These are phyloP conservation scores for Neurospora sp. DNA, from an alignment of 495 filamentous ascomycete species.

Conservation along the genomic window DNA sequence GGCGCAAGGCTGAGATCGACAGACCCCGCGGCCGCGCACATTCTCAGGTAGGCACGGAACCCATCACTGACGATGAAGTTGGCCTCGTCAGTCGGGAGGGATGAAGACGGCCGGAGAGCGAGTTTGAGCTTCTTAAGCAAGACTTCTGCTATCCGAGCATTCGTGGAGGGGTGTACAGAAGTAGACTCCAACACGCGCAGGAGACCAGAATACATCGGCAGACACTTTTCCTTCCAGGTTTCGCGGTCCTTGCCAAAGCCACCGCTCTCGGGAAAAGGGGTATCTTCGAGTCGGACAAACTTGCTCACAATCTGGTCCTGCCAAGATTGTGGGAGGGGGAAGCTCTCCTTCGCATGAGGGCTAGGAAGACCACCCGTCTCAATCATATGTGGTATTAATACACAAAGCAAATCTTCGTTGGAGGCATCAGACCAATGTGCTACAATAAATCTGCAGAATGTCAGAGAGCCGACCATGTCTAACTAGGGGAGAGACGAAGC, in stretches of 20 bases:
- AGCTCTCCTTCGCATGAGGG: conserved; percentile 41
- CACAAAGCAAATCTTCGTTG: conserved; percentile 57
- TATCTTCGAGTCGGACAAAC: conserved; percentile 46
- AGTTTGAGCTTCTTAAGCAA: conserved; percentile 47
- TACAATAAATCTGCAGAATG: conserved; percentile 49
- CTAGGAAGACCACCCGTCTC: conserved; percentile 40
- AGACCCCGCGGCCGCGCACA: conserved; percentile 37
- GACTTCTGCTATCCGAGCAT: conserved; percentile 43
- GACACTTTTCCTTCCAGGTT: conserved; percentile 44
- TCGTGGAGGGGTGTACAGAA: conserved; percentile 43
- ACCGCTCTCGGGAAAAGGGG: conserved; percentile 46
- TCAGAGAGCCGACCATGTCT: conserved; percentile 17
- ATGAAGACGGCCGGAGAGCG: conserved; percentile 43
- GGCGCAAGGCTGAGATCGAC: conserved; percentile 46
- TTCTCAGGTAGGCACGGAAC: conserved; percentile 43
- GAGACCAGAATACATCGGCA: conserved; percentile 46
- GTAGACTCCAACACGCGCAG: conserved; percentile 39
- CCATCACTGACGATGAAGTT: conserved; percentile 48
- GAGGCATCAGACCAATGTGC: conserved; percentile 55
- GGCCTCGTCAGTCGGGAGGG: conserved; percentile 44
- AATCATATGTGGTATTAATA: conserved; percentile 59
- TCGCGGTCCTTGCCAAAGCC: conserved; percentile 40
- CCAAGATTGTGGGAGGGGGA: conserved; percentile 56
- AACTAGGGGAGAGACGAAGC: not conserved
- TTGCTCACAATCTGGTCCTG: conserved; percentile 57